phyloP scores from a whole-genome alignment of 78 protist species.

The Bigelowiella natans region DNA sequence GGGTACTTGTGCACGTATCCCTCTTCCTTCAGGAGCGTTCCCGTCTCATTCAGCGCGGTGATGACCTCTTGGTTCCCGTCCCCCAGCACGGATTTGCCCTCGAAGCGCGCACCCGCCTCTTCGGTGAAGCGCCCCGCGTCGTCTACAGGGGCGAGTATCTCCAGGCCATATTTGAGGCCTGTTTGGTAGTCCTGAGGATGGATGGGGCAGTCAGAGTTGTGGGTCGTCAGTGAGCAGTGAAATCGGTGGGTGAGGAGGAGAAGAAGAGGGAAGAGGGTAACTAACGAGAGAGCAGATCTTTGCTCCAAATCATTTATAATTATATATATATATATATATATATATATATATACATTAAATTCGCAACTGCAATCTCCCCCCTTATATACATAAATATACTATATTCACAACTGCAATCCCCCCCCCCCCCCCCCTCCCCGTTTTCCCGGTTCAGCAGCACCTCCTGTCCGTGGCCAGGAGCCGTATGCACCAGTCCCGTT shows the following conservation, averaged over 20 bases:
- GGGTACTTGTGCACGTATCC: slow-evolving; percentile 77
- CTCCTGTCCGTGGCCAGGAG: slow-evolving; percentile 89
- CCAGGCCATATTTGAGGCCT: slow-evolving; percentile 23
- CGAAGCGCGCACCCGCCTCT: slow-evolving; percentile 26
- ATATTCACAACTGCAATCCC: too few species aligned
- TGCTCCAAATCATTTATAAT: too few species aligned
- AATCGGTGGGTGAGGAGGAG: too few species aligned
- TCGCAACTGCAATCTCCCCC: too few species aligned
- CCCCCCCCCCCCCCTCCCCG: too few species aligned
- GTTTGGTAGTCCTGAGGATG: slow-evolving; percentile 32
- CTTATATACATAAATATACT: too few species aligned
- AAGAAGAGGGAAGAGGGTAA: too few species aligned
- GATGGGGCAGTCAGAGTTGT: too few species aligned
- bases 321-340: too few species aligned
- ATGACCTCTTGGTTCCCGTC: slow-evolving; percentile 52
- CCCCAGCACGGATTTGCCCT: slow-evolving; percentile 46
- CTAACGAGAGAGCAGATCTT: too few species aligned
- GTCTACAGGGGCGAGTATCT: slow-evolving; percentile 25
- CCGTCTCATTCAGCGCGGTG: background rate
- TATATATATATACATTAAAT: too few species aligned
- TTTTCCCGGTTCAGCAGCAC: slow-evolving; percentile 3
- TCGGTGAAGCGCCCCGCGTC: slow-evolving; percentile 16
- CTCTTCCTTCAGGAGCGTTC: slow-evolving; percentile 11
- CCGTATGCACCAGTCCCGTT: slow-evolving; percentile 87
- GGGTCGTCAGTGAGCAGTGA: too few species aligned